Conservation (phyloP, 352 stramenopile genomes). For the Aphanomyces cochlioides region DNA sequence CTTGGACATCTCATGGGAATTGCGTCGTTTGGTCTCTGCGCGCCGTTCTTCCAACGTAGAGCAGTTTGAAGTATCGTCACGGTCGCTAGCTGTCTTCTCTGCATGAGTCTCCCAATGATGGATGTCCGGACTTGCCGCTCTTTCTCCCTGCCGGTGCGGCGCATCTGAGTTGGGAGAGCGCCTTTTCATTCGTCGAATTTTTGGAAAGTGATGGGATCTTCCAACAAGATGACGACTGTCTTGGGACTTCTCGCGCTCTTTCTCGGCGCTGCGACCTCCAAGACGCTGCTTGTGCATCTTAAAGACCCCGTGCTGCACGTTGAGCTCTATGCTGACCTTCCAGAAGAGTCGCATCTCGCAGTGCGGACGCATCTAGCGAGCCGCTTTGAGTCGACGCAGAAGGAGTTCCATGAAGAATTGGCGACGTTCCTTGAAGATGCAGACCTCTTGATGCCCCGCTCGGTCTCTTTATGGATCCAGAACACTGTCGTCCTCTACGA, state of each 20-base stretch:
- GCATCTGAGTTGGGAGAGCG: too few relatives aligned
- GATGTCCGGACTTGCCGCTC: too few relatives aligned
- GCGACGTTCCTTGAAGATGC: background rate
- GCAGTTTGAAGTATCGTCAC: too few relatives aligned
- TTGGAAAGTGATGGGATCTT: background rate
- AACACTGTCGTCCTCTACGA: constrained; percentile 49
- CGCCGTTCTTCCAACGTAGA: too few relatives aligned
- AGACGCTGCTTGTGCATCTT: constrained; percentile 9
- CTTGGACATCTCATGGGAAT: too few relatives aligned
- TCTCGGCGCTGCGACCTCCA: background rate
- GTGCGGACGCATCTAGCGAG: background rate
- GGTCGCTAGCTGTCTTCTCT: too few relatives aligned
- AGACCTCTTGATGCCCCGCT: background rate
- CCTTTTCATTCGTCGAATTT: too few relatives aligned
- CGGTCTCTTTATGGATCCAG: constrained; percentile 48
- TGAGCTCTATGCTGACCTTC: background rate
- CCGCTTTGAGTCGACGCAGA: background rate
- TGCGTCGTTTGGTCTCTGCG: too few relatives aligned
- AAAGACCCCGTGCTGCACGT: background rate
- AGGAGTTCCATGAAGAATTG: background rate
- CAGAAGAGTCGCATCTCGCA: background rate
- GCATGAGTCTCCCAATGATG: too few relatives aligned
- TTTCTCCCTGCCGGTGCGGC: too few relatives aligned
- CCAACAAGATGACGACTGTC: background rate
- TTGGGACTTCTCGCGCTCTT: background rate